Evolutionary conservation across 805 yeast genomes (phyloP), one percentile per base, ranked within the genome.

Genomic region (Schizosaccharomyces lindneri): DNA sequence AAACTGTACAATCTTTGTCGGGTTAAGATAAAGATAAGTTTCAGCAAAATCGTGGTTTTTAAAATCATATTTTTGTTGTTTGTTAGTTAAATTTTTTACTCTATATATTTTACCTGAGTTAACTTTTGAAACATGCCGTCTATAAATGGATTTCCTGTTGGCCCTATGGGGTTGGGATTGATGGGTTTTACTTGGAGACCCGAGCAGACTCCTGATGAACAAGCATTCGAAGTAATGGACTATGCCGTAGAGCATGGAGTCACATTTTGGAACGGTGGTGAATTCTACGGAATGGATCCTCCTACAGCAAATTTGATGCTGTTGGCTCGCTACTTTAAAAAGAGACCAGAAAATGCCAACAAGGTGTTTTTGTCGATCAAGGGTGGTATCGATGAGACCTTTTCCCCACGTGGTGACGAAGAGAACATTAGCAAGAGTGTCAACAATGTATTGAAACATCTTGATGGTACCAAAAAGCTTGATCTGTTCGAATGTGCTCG

Each of bases 161-260:
- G 67, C 59, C 65, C 61, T 5, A 43, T 68, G 51, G 95, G 95
- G 55, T 81, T 78, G 65, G 95, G 96, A 57, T 76, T 87, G 64
- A 86, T 88, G 95, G 79, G 84, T 62, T 75, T 85, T 69, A 85
- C 95, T 0, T 81, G 85, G 86, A 75, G 77, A 48, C 78, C 82
- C 0, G 64, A 55, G 17, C 69, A 24, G 19, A 51, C n/a, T 17
- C 57, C 82, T 13, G 66, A 74, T 59, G 79, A 76, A 24, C 73
- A 73, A 59, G 80, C 84, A 0, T 73, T 79, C 62, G 78, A 72
- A 5, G 70, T 79, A 2, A 73, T 85, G 68, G 74, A 78, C 63
- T 72, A 74, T 46, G 81, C 81, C 43, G 70, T 78, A 48, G 71
- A 72, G 71, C 68, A 70, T 64, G 74, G 81, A 65, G 70, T 78